Evolutionary conservation across 306 rosid genomes (phyloP).

Genomic region (Vigna reflexopilosa): DNA sequence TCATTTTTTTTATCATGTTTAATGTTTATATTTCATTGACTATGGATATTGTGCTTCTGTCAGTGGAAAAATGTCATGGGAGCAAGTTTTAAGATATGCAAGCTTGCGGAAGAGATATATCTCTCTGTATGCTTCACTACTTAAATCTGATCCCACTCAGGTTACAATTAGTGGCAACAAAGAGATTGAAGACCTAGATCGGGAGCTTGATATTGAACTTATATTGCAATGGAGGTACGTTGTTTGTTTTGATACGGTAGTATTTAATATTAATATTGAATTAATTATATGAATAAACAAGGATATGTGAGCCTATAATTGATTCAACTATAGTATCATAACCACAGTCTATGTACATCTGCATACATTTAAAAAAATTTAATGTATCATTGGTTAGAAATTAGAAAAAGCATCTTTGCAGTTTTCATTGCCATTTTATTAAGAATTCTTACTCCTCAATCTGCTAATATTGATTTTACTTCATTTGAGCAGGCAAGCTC

Average conservation of each 20-base stretch:
- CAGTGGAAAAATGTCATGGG: constrained; percentile 99
- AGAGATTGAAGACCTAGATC: constrained; percentile 86
- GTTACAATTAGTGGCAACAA: constrained; percentile 71
- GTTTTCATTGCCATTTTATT: constrained; percentile 2
- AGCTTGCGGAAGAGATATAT: constrained; percentile 85
- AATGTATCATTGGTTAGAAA: constrained; percentile 12
- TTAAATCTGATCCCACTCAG: constrained; percentile 83
- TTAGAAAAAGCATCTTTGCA: neutral
- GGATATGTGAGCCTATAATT: constrained; percentile 7
- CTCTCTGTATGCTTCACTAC: constrained; percentile 81
- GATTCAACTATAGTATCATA: constrained; percentile 27
- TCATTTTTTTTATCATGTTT: constrained; percentile 31
- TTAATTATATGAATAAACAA: neutral
- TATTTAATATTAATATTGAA: constrained; percentile 29
- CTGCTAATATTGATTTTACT: neutral
- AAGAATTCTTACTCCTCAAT: neutral
- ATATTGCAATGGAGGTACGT: constrained; percentile 96
- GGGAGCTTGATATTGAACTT: constrained; percentile 86
- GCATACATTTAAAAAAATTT: constrained; percentile 14
- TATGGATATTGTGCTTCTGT: constrained; percentile 46
- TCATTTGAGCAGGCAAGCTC: constrained; percentile 2
- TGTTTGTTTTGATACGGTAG: constrained; percentile 2
- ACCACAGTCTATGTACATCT: constrained; percentile 11
- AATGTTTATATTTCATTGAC: constrained; percentile 33
- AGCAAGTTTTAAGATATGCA: constrained; percentile 88